phyloP scores from a whole-genome alignment of 805 yeast species.

The Kazachstania martiniae region DNA sequence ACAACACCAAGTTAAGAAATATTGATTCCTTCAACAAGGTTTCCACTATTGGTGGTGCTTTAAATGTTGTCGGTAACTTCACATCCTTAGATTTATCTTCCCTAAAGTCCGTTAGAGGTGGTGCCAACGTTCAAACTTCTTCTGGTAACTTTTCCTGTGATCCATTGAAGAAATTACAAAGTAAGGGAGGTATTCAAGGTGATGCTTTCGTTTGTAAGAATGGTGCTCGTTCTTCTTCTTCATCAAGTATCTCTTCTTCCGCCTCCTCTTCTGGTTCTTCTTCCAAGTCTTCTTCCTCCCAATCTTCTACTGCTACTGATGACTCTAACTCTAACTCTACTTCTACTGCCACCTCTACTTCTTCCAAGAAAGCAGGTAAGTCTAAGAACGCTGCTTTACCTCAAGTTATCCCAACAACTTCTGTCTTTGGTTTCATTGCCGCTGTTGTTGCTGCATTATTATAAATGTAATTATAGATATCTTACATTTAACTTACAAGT shows the following conservation, averaged over 20 bases:
- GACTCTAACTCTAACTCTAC: conserved; percentile 11
- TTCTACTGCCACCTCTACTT: conserved; percentile 3
- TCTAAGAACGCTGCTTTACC: conserved; percentile 19
- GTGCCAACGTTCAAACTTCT: conserved; percentile 67
- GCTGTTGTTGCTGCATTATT: conserved; percentile 42
- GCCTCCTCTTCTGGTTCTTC: conserved; percentile 19
- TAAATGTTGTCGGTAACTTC: conserved; percentile 69
- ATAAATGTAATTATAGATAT: conserved; percentile 20
- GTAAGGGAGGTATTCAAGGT: conserved; percentile 81
- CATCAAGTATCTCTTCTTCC: conserved; percentile 26
- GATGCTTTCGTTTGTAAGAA: conserved; percentile 70
- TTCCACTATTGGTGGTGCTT: conserved; percentile 77
- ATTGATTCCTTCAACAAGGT: conserved; percentile 68
- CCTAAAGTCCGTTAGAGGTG: conserved; percentile 79
- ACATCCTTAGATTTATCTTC: conserved; percentile 65
- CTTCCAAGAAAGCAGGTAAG: conserved; percentile 4
- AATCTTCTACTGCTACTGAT: conserved; percentile 32
- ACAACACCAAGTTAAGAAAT: conserved; percentile 61
- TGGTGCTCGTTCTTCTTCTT: conserved; percentile 41
- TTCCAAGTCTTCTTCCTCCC: conserved; percentile 28
- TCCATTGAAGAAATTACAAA: conserved; percentile 59
- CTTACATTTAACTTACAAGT: too few species aligned
- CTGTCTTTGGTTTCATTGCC: conserved; percentile 38
- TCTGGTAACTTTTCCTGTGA: conserved; percentile 70
- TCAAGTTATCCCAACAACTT: conserved; percentile 24